Evolutionary conservation across 164 flowering plant genomes (phyloP).

Genomic region (Chimonanthus salicifolius): DNA sequence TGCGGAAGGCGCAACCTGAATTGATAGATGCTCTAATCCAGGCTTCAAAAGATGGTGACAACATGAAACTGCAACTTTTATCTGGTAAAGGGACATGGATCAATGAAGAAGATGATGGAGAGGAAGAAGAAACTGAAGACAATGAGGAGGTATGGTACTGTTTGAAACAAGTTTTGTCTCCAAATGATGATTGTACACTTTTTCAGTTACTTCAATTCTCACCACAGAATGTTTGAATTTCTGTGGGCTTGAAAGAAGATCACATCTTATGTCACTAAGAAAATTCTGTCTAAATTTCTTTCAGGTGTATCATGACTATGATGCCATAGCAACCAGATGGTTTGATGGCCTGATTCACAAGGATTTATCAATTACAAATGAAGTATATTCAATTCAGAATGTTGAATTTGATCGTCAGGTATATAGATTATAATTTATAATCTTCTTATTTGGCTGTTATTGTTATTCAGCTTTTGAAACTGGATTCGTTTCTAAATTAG

Average conservation of each 20-base stretch:
- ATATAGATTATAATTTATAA: not conserved
- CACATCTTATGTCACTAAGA: not conserved
- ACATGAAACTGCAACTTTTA: constrained; percentile 36
- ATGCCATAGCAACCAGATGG: constrained; percentile 61
- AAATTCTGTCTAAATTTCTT: not conserved
- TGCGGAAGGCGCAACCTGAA: constrained; percentile 63
- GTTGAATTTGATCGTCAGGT: constrained; percentile 95
- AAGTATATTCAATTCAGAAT: constrained; percentile 63
- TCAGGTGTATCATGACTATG: constrained; percentile 19
- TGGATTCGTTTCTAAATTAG: no score
- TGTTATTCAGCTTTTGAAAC: no score
- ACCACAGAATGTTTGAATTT: not conserved
- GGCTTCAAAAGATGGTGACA: constrained; percentile 74
- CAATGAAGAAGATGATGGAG: constrained; percentile 34
- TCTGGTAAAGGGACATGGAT: constrained; percentile 26
- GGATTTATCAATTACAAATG: constrained; percentile 59
- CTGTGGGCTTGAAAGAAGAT: not conserved
- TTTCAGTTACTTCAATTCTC: not conserved
- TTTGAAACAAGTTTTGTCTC: not conserved
- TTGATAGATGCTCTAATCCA: constrained; percentile 71
- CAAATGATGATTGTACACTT: not conserved
- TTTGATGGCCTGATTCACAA: constrained; percentile 61
- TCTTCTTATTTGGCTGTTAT: no score
- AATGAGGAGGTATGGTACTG: constrained; percentile 35
- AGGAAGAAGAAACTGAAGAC: constrained; percentile 31